A percentile compares a stretch with the other conserved stretches of the same genome.
Conservation (phyloP, 257 asterid species). For the Oldenlandia corymbosa region DNA sequence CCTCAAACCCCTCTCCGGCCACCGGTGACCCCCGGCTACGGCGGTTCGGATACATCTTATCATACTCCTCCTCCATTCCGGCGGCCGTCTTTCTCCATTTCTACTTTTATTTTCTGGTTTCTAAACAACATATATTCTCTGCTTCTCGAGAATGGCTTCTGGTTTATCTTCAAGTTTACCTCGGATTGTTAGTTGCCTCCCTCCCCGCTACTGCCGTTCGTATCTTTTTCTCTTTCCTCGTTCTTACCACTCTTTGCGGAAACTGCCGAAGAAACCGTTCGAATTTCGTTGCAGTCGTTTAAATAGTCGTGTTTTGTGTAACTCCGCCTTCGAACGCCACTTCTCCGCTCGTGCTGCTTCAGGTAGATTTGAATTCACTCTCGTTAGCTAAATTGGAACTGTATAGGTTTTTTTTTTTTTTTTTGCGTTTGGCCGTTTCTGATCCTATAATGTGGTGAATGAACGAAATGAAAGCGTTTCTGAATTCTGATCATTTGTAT, state of each 20-base stretch:
- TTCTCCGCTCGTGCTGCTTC: constrained; percentile 19
- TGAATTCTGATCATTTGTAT: not conserved
- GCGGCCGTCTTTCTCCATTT: no score
- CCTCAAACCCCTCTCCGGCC: no score
- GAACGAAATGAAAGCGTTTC: not conserved
- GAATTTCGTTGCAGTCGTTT: not conserved
- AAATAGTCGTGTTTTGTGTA: not conserved
- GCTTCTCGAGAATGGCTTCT: constrained; percentile 36
- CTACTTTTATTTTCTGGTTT: constrained; percentile 1
- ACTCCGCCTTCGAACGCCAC: constrained; percentile 13
- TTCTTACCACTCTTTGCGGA: constrained; percentile 4
- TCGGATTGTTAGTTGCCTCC: constrained; percentile 39
- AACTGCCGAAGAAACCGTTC: constrained; percentile 10
- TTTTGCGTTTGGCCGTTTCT: not conserved
- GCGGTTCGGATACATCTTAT: no score
- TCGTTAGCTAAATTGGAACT: not conserved
- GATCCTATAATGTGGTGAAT: not conserved
- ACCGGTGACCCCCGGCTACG: no score
- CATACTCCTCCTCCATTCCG: no score
- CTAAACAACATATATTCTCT: not conserved
- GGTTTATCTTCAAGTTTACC: constrained; percentile 36
- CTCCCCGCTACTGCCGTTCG: constrained; percentile 28
- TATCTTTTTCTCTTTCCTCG: constrained; percentile 1
- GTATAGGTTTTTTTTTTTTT: not conserved
- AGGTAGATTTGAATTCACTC: constrained; percentile 10